Evolutionary conservation across 176 grass and related monocot species (phyloP).

Genomic region (Carex scoparia): DNA sequence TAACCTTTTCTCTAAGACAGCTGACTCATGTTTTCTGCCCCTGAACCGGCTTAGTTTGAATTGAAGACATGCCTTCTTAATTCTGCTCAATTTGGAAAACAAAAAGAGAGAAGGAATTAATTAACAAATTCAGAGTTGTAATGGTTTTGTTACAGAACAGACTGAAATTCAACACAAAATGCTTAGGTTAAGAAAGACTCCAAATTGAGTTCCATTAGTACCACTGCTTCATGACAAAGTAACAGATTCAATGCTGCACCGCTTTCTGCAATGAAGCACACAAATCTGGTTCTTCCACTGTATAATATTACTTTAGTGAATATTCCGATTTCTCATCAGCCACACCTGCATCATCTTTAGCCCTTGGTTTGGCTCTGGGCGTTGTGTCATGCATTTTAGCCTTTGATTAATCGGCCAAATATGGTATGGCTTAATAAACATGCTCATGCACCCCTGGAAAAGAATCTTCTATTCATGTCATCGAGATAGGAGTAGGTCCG

Average conservation of each 20-base stretch:
- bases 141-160: background rate
- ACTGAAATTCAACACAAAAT: background rate
- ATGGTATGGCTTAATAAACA: too few species aligned
- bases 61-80: conserved; percentile 13
- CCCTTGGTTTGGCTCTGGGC: too few species aligned
- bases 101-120: conserved; percentile 12
- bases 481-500: too few species aligned
- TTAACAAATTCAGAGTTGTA: conserved; percentile 10
- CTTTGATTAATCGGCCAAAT: too few species aligned
- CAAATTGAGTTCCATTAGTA: background rate
- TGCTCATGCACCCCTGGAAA: too few species aligned
- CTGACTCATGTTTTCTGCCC: too few species aligned
- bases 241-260: background rate
- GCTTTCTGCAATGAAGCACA: background rate
- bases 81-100: conserved; percentile 40
- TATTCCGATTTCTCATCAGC: background rate
- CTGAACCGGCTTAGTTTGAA: too few species aligned
- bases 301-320: background rate
- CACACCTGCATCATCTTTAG: too few species aligned
- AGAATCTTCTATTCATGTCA: too few species aligned
- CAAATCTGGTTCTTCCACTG: background rate
- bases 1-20: too few species aligned
- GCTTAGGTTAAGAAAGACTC: background rate
- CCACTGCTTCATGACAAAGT: background rate
- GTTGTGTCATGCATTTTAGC: too few species aligned